Evolutionary conservation across 495 filamentous ascomycete species (phyloP).

Genomic region (Chaetomidium leptoderma): DNA sequence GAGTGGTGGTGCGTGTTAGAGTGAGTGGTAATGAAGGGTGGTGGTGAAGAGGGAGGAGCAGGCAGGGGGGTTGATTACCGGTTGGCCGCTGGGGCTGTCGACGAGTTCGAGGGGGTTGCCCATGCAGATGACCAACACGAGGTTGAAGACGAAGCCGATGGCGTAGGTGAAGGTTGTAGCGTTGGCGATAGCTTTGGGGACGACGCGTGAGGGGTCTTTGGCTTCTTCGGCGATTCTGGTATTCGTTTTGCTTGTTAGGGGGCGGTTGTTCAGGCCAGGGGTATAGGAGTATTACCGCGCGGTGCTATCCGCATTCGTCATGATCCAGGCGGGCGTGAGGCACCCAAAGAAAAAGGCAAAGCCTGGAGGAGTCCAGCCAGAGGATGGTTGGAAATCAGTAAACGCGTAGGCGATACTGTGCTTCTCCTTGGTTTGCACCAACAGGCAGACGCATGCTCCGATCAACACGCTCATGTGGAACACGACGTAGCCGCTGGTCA

Average conservation of each 20-base stretch:
- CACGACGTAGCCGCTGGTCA: constrained; percentile 61
- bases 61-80: too few relatives aligned
- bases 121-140: constrained; percentile 60
- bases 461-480: constrained; percentile 60
- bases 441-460: constrained; percentile 54
- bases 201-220: constrained; percentile 52
- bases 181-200: constrained; percentile 56
- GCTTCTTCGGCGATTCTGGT: constrained; percentile 58
- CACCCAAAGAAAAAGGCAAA: constrained; percentile 70
- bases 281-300: constrained; percentile 23
- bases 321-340: constrained; percentile 64
- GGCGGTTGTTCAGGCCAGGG: not conserved
- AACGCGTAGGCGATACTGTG: constrained; percentile 60
- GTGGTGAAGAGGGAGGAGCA: too few relatives aligned
- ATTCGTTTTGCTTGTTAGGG: not conserved
- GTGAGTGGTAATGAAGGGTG: too few relatives aligned
- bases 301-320: constrained; percentile 38
- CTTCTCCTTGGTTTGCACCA: constrained; percentile 56
- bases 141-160: constrained; percentile 58
- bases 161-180: constrained; percentile 60
- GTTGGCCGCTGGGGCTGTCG: constrained; percentile 47
- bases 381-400: constrained; percentile 54
- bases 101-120: constrained; percentile 48
- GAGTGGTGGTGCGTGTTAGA: too few relatives aligned
- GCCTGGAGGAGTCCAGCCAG: constrained; percentile 59